Evolutionary conservation across 805 yeast species (phyloP).

Genomic region (Wickerhamiella sorbophila): DNA sequence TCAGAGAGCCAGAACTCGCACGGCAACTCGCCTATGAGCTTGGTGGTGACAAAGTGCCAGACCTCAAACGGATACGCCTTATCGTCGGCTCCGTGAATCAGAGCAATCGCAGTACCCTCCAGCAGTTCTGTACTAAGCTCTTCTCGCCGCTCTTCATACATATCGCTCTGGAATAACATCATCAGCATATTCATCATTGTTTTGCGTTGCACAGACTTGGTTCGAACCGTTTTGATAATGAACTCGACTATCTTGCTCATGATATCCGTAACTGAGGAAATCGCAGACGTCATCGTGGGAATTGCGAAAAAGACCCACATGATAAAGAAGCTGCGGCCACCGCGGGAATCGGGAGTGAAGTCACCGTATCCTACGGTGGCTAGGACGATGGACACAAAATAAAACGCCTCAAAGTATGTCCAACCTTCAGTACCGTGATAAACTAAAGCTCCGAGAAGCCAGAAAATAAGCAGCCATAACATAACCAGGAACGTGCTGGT

Average conservation of each 20-base stretch:
- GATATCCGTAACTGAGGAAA: conserved; percentile 10
- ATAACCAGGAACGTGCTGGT: conserved; percentile 27
- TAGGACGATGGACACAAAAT: conserved; percentile 62
- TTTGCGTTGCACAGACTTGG: neutral
- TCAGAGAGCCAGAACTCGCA: conserved; percentile 15
- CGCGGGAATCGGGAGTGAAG: conserved; percentile 43
- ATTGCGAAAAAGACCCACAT: conserved; percentile 73
- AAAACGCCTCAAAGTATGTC: conserved; percentile 57
- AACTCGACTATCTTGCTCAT: neutral
- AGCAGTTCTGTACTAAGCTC: neutral
- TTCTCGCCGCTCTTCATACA: neutral
- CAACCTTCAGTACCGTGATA: conserved; percentile 43
- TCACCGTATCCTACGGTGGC: conserved; percentile 82
- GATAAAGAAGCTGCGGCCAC: conserved; percentile 61
- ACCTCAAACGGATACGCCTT: conserved; percentile 3
- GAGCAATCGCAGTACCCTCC: conserved; percentile 1
- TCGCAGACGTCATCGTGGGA: conserved; percentile 56
- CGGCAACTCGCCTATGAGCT: conserved; percentile 5
- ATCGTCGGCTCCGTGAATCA: neutral
- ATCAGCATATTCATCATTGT: neutral
- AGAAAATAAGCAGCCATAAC: conserved; percentile 38
- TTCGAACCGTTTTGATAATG: neutral
- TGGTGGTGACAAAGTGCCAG: conserved; percentile 7
- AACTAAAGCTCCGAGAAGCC: conserved; percentile 60
- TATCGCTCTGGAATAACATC: neutral